Percentiles rank a stretch among this genome's conserved stretches.
Evolutionary conservation across 495 filamentous ascomycete genomes (phyloP).

Genomic region (Letharia lupina): DNA sequence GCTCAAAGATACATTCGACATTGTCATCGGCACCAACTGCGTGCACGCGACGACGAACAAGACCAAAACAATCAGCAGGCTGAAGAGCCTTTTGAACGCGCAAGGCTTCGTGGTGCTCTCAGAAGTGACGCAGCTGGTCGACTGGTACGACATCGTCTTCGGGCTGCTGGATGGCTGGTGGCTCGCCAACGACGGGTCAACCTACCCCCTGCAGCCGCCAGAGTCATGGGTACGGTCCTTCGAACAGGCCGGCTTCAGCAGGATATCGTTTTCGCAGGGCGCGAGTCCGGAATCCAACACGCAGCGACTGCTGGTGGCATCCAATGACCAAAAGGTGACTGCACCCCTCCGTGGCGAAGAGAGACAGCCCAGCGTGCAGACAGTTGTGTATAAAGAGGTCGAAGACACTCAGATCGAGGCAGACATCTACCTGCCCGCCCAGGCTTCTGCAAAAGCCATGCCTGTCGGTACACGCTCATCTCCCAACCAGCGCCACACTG

Average conservation of each 20-base stretch:
- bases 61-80: constrained; percentile 26
- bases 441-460: constrained; percentile 12
- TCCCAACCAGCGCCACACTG: neutral
- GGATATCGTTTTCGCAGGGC: constrained; percentile 43
- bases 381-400: constrained; percentile 32
- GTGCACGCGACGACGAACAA: constrained; percentile 43
- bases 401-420: constrained; percentile 29
- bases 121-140: constrained; percentile 35
- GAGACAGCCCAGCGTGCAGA: constrained; percentile 25
- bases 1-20: constrained; percentile 28
- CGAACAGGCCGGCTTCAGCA: constrained; percentile 35
- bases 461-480: constrained; percentile 23
- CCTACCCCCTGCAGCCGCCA: constrained; percentile 35
- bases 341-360: constrained; percentile 2
- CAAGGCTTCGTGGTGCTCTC: constrained; percentile 37
- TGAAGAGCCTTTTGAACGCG: constrained; percentile 30
- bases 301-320: constrained; percentile 24
- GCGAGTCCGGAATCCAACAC: constrained; percentile 25
- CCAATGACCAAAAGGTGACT: constrained; percentile 7
- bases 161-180: constrained; percentile 49
- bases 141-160: constrained; percentile 43
- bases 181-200: constrained; percentile 43
- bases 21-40: constrained; percentile 42
- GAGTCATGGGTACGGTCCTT: constrained; percentile 35
- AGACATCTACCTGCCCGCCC: constrained; percentile 36